Evolutionary conservation across 2,329 filamentous ascomycete species (phyloP), one percentile per base, ranked within the genome.

Genomic region (Diaporthe sp.): DNA sequence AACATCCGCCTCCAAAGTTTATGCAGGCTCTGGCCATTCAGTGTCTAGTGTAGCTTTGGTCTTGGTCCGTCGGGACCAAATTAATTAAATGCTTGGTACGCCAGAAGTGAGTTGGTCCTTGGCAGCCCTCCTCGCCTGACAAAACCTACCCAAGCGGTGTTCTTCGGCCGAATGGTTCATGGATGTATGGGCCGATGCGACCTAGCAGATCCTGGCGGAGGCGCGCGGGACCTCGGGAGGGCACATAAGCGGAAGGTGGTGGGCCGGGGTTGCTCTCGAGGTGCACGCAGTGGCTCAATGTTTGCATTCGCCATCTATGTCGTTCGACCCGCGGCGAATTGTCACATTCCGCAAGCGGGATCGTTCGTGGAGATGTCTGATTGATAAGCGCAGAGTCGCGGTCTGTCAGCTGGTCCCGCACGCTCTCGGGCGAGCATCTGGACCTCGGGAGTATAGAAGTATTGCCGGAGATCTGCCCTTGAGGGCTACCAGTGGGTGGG

Each of bases 151-250:
- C n/a, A n/a, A n/a, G n/a, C n/a, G n/a, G n/a, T n/a, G n/a, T n/a
- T n/a, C n/a, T 27, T 61, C 35, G 32, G 37, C 15, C 15, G 37
- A 44, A 61, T 44, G 6, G 37, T 27, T 3, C 5, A 22, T 44
- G n/a, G 25, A 10, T 25, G n/a, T 22, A 42, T 61, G 30, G 37
- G 59, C 59, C 39, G 59, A 63, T 63, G 39, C 37, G 25, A 22
- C 59, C 37, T 7, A 7, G 9, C 12, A 32, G 10, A 25, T 17
- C 59, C 59, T 37, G 44, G 59, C 22, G 59, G 39, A 63, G 59
- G 59, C 59, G 59, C 59, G 59, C 39, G 59, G 59, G 59, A 63
- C 39, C 59, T 39, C 39, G 59, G 59, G 59, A 63, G 30, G 59
- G 39, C 30, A 39, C 19, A 9, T 27, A 63, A 47, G 39, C 59